phyloP scores from a whole-genome alignment of 2,329 filamentous ascomycete species.

The Trichoderma afroharzianum region DNA sequence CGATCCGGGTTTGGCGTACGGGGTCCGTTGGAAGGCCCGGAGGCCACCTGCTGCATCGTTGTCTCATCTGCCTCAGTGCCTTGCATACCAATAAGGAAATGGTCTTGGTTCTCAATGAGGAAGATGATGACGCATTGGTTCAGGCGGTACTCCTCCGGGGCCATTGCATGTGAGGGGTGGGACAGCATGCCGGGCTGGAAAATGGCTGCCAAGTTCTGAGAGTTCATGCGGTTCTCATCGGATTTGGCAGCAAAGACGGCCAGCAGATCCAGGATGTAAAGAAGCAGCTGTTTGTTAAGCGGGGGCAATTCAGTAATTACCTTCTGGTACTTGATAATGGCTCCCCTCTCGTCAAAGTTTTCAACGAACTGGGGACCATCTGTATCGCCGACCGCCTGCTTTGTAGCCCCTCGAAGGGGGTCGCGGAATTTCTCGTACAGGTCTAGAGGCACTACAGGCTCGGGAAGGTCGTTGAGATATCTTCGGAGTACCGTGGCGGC shows the following conservation, averaged over 20 bases:
- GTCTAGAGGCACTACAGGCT: constrained; percentile 91
- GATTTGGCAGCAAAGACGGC: constrained; percentile 97
- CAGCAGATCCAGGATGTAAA: constrained; percentile 93
- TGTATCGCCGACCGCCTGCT: constrained; percentile 66
- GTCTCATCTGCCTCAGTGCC: constrained; percentile 95
- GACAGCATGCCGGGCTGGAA: constrained; percentile 96
- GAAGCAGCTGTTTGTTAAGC: constrained; percentile 84
- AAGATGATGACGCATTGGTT: constrained; percentile 98
- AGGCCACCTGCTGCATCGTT: constrained; percentile 60
- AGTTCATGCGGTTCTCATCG: constrained; percentile 95
- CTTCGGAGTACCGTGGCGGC: constrained; percentile 92
- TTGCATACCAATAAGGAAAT: constrained; percentile 97
- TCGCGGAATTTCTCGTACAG: constrained; percentile 90
- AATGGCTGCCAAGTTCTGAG: constrained; percentile 89
- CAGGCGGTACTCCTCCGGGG: constrained; percentile 85
- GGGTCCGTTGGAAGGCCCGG: constrained; percentile 57
- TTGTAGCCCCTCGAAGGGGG: constrained; percentile 69
- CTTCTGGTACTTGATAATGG: constrained; percentile 79
- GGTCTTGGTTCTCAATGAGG: constrained; percentile 95
- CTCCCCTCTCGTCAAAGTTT: constrained; percentile 58
- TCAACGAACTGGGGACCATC: constrained; percentile 69
- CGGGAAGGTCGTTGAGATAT: constrained; percentile 93
- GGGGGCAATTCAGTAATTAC: constrained; percentile 91
- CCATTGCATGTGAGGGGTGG: constrained; percentile 92
- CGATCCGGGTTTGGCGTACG: constrained; percentile 48